These are phyloP conservation scores for Solanum chilense DNA, from an alignment of 257 asterid genomes.

Conservation along the genomic window DNA sequence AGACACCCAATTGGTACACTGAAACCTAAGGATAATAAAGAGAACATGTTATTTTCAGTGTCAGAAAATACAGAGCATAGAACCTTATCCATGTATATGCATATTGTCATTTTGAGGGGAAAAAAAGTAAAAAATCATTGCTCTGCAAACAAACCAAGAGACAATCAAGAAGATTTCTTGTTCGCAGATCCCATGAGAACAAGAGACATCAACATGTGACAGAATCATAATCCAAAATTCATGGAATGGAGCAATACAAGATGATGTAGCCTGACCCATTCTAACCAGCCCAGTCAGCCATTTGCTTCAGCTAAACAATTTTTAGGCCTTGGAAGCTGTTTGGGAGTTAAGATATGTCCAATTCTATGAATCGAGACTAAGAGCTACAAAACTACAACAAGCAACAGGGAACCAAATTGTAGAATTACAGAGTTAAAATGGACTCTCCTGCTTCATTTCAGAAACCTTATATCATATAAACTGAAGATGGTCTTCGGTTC, in stretches of 20 bases:
- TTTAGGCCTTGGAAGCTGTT: neutral
- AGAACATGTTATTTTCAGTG: neutral
- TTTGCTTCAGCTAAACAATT: neutral
- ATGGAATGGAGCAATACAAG: neutral
- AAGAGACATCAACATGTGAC: conserved; percentile 33
- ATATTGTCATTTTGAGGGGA: neutral
- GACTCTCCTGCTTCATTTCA: neutral
- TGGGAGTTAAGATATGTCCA: neutral
- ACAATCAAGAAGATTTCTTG: neutral
- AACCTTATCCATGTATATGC: neutral
- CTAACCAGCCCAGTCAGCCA: neutral
- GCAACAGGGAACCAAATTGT: neutral
- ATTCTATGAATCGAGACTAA: neutral
- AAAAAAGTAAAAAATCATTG: neutral
- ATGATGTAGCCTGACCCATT: neutral
- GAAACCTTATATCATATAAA: neutral
- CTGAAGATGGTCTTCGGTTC: neutral
- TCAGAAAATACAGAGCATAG: neutral
- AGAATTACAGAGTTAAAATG: neutral
- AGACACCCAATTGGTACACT: neutral
- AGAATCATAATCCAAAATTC: neutral
- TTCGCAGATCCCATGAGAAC: neutral
- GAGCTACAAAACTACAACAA: neutral
- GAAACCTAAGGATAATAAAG: neutral
- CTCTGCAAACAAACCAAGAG: neutral